These are phyloP conservation scores for Bothriochloa decipiens DNA, from an alignment of 176 grass and related monocot species.

Conservation along the genomic window DNA sequence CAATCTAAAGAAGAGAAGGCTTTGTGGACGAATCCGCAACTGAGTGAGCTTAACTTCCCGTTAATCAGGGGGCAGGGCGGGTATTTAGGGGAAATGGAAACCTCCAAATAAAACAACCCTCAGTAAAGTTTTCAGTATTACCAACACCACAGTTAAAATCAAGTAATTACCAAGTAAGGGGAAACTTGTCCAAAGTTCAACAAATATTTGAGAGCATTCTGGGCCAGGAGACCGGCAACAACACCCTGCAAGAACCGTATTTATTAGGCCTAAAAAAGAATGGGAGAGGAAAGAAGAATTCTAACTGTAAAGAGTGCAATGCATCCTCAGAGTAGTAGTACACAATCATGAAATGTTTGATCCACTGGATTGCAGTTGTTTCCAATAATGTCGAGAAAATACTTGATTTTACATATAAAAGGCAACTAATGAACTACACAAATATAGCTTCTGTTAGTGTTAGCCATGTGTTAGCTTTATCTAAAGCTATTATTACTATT, in stretches of 20 bases:
- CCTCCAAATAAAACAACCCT: background rate
- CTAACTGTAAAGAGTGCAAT: constrained; percentile 8
- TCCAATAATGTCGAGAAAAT: background rate
- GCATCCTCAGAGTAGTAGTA: background rate
- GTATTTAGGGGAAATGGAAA: background rate
- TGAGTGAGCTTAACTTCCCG: background rate
- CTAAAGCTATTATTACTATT: too few species aligned
- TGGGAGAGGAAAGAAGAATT: constrained; percentile 23
- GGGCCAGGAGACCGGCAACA: constrained; percentile 86
- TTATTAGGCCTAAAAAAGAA: constrained; percentile 25
- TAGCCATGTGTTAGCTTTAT: too few species aligned
- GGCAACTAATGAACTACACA: background rate
- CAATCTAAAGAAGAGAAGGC: background rate
- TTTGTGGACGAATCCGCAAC: background rate
- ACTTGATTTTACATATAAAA: background rate
- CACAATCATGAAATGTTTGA: background rate
- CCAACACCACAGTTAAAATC: background rate
- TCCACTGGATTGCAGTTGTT: constrained; percentile 7
- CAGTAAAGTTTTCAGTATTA: background rate
- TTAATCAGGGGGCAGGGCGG: too few species aligned
- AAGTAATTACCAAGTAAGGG: constrained; percentile 81
- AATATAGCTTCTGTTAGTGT: too few species aligned
- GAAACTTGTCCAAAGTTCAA: constrained; percentile 98
- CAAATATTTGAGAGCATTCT: constrained; percentile 95
- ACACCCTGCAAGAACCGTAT: constrained; percentile 72